Conservation (phyloP, 148 eudicot genomes). For the Heliosperma pusillum region DNA sequence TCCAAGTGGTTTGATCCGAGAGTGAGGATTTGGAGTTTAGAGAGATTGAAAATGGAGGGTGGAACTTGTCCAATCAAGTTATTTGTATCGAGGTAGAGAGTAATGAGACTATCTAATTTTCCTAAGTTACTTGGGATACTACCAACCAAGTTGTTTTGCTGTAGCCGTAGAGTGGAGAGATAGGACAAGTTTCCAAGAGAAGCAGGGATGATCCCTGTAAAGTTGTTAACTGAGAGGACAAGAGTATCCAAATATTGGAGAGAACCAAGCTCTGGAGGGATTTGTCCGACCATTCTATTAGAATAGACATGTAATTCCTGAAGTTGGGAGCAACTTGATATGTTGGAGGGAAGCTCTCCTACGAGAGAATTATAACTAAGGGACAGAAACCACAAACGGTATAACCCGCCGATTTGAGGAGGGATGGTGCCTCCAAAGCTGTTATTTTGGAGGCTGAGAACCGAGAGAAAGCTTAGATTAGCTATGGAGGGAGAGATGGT, state of each 20-base stretch:
- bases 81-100: background rate
- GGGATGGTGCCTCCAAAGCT: conserved; percentile 23
- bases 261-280: conserved; percentile 26
- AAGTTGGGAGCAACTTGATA: conserved; percentile 19
- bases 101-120: background rate
- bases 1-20: conserved; percentile 19
- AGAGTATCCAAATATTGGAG: conserved; percentile 18
- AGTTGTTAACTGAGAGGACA: background rate
- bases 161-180: background rate
- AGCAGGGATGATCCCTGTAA: conserved; percentile 20
- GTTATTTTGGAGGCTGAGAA: conserved; percentile 8
- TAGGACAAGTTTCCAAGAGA: conserved; percentile 25
- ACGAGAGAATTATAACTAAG: conserved; percentile 15
- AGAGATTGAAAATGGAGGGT: conserved; percentile 27
- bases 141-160: conserved; percentile 10
- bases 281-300: conserved; percentile 27
- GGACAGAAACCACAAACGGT: background rate
- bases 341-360: conserved; percentile 22
- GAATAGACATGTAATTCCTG: background rate
- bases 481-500: conserved; percentile 22
- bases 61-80: conserved; percentile 25
- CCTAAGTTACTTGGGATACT: conserved; percentile 23
- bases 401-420: conserved; percentile 21
- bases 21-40: background rate
- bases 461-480: conserved; percentile 19